Percentiles rank a stretch among this genome's conserved stretches.
Conservation (phyloP, 192 early-diverging fungal genomes). For the Anaeromyces robustus region DNA sequence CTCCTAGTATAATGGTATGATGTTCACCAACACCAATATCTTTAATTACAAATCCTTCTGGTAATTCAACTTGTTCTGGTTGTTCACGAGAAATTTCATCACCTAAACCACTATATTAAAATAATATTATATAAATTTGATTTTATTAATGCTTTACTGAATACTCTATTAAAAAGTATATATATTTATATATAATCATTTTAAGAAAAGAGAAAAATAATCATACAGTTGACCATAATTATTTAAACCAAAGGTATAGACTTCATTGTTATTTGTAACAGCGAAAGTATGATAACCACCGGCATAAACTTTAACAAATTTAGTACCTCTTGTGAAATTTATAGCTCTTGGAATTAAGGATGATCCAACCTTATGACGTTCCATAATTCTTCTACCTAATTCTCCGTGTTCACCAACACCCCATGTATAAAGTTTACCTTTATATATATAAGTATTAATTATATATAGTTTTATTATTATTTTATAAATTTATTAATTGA, state of each 20-base stretch:
- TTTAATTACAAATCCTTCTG: slow-evolving; percentile 19
- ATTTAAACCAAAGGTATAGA: slow-evolving; percentile 80
- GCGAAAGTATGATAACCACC: slow-evolving; percentile 78
- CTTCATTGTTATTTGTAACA: slow-evolving; percentile 40
- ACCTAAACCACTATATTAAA: slow-evolving; percentile 33
- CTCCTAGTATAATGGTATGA: slow-evolving; percentile 61
- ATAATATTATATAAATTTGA: slow-evolving; percentile 15
- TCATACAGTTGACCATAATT: slow-evolving; percentile 78
- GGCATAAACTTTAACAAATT: slow-evolving; percentile 47
- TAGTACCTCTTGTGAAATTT: slow-evolving; percentile 8
- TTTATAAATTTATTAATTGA: neutral
- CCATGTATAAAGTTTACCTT: slow-evolving; percentile 71
- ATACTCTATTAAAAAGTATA: neutral
- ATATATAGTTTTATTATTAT: too few relatives aligned
- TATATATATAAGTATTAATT: neutral
- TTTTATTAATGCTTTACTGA: slow-evolving; percentile 4
- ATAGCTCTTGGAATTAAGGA: slow-evolving; percentile 19
- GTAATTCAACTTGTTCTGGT: too few relatives aligned
- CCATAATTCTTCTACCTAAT: slow-evolving; percentile 64
- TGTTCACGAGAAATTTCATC: slow-evolving; percentile 26
- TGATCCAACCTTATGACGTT: slow-evolving; percentile 24
- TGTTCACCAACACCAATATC: slow-evolving; percentile 72
- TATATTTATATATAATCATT: slow-evolving; percentile 15
- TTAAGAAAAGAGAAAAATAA: neutral
- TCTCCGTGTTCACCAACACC: slow-evolving; percentile 80